phyloP scores from a whole-genome alignment of 768 basidiomycete genomes.

The Lyophyllum atratum region DNA sequence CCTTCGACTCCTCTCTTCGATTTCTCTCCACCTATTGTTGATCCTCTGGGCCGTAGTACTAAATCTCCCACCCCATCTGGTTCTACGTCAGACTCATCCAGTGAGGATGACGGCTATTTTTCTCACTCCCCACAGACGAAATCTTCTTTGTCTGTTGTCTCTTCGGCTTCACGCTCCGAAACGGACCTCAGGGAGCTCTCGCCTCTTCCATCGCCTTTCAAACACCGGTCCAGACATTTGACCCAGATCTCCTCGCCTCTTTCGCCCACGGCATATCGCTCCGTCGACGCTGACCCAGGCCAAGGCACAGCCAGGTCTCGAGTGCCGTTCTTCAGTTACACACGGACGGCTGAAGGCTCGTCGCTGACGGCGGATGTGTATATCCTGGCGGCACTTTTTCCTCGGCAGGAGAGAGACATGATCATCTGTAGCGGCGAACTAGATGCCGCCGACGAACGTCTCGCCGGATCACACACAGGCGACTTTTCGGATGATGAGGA shows the following conservation, averaged over 20 bases:
- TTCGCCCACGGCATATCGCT: conserved; percentile 16
- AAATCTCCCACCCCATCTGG: conserved; percentile 11
- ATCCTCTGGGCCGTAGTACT: not conserved
- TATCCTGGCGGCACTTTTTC: conserved; percentile 70
- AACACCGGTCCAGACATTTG: conserved; percentile 39
- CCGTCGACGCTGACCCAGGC: conserved; percentile 3
- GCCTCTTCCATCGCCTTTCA: conserved; percentile 26
- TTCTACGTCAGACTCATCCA: conserved; percentile 28
- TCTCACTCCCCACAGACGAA: conserved; percentile 55
- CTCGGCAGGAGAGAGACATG: conserved; percentile 70
- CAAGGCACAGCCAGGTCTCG: conserved; percentile 14
- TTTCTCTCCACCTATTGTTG: conserved; percentile 11
- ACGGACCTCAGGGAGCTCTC: conserved; percentile 38
- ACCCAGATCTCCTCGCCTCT: conserved; percentile 33
- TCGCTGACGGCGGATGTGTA: conserved; percentile 74
- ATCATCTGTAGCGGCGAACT: conserved; percentile 73
- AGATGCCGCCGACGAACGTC: conserved; percentile 52
- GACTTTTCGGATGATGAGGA: conserved; percentile 31
- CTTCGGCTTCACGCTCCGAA: conserved; percentile 44
- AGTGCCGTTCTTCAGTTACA: conserved; percentile 83
- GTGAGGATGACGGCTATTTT: conserved; percentile 60
- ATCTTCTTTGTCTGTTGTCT: conserved; percentile 34
- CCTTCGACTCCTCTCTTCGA: conserved; percentile 12
- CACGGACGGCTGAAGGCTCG: conserved; percentile 74
- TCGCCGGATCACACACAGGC: conserved; percentile 31